A percentile compares a stretch with the other conserved stretches of the same genome.
These are phyloP conservation scores for Cicer pinnatifidum DNA, from an alignment of 306 rosid genomes.

Conservation along the genomic window DNA sequence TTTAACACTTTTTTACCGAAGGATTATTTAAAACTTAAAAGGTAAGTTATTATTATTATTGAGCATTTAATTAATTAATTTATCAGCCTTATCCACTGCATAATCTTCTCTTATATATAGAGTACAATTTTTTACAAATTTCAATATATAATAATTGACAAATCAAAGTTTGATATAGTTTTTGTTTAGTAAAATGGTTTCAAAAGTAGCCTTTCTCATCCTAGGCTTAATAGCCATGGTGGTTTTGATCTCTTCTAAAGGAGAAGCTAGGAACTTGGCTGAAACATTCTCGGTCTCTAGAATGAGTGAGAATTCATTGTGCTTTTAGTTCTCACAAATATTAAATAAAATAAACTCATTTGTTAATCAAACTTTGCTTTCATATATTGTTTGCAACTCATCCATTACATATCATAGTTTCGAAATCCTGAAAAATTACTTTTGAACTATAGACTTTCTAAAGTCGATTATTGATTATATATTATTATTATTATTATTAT, in stretches of 20 bases:
- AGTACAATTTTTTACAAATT: not conserved
- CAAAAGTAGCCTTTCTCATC: slow-evolving; percentile 23
- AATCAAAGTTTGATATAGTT: not conserved
- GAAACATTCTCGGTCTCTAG: not conserved
- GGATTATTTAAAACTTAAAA: too few relatives aligned
- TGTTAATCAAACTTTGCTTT: not conserved
- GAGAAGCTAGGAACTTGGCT: slow-evolving; percentile 31
- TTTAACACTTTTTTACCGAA: too few relatives aligned
- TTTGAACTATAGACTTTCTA: too few relatives aligned
- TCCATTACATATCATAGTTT: too few relatives aligned
- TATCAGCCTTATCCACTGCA: not conserved
- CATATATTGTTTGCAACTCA: too few relatives aligned
- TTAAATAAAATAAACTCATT: not conserved
- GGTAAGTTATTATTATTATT: not conserved
- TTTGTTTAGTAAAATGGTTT: slow-evolving; percentile 44
- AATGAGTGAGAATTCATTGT: not conserved
- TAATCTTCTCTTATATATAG: slow-evolving; percentile 25
- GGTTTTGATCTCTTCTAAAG: slow-evolving; percentile 11
- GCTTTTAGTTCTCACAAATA: not conserved
- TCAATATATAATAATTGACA: not conserved
- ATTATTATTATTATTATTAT: too few relatives aligned
- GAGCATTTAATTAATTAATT: not conserved
- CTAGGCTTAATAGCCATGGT: slow-evolving; percentile 43
- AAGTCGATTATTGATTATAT: too few relatives aligned
- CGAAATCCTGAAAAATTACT: too few relatives aligned